Base-by-base conservation (phyloP, 352 stramenopile genomes). In the Phytophthora multivora region DNA sequence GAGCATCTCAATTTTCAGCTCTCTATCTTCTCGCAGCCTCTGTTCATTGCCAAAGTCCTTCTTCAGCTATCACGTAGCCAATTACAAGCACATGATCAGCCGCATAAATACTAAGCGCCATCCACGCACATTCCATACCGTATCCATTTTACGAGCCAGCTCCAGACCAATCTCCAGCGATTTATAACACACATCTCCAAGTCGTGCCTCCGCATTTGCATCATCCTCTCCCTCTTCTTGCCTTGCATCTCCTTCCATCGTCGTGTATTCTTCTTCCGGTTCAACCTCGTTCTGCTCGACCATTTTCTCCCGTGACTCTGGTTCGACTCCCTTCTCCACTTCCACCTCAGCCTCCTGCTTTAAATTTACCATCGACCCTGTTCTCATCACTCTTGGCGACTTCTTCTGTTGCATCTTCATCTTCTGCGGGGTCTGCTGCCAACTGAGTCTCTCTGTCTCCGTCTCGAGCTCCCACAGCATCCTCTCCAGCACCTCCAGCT, bases 181-280 rank as follows among this genome's bases (percentile, higher is more conserved):
- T 50, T 77, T 81, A 51, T 72, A 81, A 25, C 73, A 81, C 10
- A 78, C 59, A 15, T 76, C 56, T 31, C 69, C 66, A 23, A 81
- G 62, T 31, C 57, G 36, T 3, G 26, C 31, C 13, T 78, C 54
- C 5, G 38, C 47, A n/a, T 56, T 48, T 9, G 5, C 16, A 35
- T 50, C 59, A 5, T 43, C 30, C 8, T 36, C 35, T 10, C 45
- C 54, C n/a, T 52, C 7, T 62, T 52, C 7, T 62, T 48, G 21
- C 11, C 42, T 21, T 40, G 28, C 19, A 18, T 52, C 28, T 30
- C 25, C 33, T 7, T 47, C 26, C 43, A 53, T 38, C 11, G 21
- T n/a, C 4, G 13, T n/a, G 13, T 56, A 19, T 55, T 43, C 47
- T 75, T 39, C 11, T 7, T 48, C 50, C 19, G 48, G 33, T 30